Base-by-base conservation (phyloP, 192 early-diverging fungal species). In the Backusella parvicylindrica region DNA sequence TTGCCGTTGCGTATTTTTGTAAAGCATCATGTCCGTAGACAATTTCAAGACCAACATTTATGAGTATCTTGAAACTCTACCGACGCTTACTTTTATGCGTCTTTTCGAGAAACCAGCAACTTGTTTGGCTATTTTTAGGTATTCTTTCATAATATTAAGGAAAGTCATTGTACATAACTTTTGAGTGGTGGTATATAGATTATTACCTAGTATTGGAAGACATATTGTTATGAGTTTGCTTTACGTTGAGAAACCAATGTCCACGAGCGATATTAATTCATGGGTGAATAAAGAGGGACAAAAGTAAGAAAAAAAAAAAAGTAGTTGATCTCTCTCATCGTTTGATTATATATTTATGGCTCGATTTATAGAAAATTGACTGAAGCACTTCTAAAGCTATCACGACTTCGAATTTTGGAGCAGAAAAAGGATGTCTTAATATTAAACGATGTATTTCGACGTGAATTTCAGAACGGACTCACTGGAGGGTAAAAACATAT, bases 111-210 rank as follows among this genome's bases (percentile, higher is more conserved):
- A 94, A 63, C 95, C 97, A 11, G 94, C 96, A 36, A 96, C 97
- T 73, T 97, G 95, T 80, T 88, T 97, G 31, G 95, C 95, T 26
- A 92, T 97, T 47, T 94, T 97, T 65, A 87, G 96, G 93, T 92
- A 49, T 13, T n/a, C 35, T 67, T 33, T 50, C 36, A 11, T 60
- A 11, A 23, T n/a, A 21, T 36, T 18, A 47, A 60, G 6, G 13
- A 33, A 47, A 68, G 26, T 8, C 32, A 49, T 76, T 56, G 35
- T 16, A 40, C 18, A 18, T 43, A 30, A 32, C 13, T 12, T 35
- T 41, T 23, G 67, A 47, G 43, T 28, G 43, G 12, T 21, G n/a
- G 33, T 56, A 23, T 31, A 53, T 56, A 83, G 81, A 67, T 88
- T 99, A 2, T 86, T 99, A 31, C 94, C 94, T 32, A 89, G 92